These are phyloP conservation scores for Yamadazyma laniorum DNA, from an alignment of 805 yeast species.

Conservation along the genomic window DNA sequence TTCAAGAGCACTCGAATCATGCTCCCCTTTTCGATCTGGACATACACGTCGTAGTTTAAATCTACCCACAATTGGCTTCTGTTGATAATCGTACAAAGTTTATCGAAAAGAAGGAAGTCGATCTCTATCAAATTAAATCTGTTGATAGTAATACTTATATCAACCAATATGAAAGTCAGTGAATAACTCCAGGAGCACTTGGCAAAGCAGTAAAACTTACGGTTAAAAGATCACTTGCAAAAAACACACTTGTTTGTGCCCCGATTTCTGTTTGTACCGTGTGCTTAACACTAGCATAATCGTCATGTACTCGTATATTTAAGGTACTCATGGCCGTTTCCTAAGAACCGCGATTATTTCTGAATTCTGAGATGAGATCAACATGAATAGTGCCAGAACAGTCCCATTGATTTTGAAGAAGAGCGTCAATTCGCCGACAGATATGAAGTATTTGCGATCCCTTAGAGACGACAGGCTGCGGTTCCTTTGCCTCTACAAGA, in stretches of 20 bases:
- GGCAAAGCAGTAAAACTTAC: slow-evolving; percentile 1
- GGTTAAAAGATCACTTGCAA: neutral
- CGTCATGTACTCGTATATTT: slow-evolving; percentile 1
- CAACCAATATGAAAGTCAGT: neutral
- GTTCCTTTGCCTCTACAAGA: slow-evolving; percentile 27
- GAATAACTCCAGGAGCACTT: neutral
- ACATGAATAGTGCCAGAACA: neutral
- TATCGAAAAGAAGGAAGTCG: neutral
- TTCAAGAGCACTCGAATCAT: slow-evolving; percentile 1
- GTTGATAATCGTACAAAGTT: neutral
- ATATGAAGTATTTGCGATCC: neutral
- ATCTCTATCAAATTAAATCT: neutral
- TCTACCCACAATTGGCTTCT: neutral
- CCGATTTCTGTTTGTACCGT: neutral
- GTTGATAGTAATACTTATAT: neutral
- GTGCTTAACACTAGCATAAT: neutral
- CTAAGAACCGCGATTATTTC: neutral
- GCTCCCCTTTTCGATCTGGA: neutral
- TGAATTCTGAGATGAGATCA: neutral
- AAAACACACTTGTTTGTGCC: neutral
- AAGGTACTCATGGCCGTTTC: neutral
- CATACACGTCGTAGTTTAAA: neutral
- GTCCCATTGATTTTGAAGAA: neutral
- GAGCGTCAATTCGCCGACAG: neutral
- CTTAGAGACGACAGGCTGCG: slow-evolving; percentile 8